phyloP scores from a whole-genome alignment of 768 basidiomycete genomes.

The Solioccasus polychromus region DNA sequence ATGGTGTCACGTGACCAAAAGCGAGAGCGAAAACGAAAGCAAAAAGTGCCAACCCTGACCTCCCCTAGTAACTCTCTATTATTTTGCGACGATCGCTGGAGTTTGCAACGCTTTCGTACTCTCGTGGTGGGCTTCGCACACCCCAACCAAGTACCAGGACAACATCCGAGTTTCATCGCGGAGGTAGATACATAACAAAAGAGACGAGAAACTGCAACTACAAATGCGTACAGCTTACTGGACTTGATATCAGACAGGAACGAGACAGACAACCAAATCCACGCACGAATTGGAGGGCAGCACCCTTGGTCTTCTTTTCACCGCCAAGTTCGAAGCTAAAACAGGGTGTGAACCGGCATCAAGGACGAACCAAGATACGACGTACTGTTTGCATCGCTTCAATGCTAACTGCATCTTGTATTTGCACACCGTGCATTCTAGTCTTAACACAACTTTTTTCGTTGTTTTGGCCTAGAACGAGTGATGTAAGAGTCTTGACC shows the following conservation, averaged over 20 bases:
- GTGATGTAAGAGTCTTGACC: not conserved
- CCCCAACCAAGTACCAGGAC: too few relatives aligned
- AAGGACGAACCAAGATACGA: conserved; percentile 13
- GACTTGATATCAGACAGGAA: conserved; percentile 1
- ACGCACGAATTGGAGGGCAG: conserved; percentile 91
- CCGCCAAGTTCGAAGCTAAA: conserved; percentile 96
- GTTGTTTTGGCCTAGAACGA: conserved; percentile 86
- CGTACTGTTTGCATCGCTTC: conserved; percentile 99
- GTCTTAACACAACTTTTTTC: conserved; percentile 97
- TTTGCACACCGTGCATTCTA: conserved; percentile 98
- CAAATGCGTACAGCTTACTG: conserved; percentile 22
- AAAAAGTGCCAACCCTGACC: too few relatives aligned
- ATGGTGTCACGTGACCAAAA: too few relatives aligned
- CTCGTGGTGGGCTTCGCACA: too few relatives aligned
- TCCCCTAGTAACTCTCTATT: too few relatives aligned
- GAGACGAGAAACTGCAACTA: conserved; percentile 12
- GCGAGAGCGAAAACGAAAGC: too few relatives aligned
- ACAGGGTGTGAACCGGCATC: not conserved
- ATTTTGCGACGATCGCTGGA: too few relatives aligned
- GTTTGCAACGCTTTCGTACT: too few relatives aligned
- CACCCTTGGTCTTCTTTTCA: conserved; percentile 99
- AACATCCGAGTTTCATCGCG: too few relatives aligned
- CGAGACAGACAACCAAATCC: not conserved
- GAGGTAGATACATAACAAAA: conserved; percentile 25
- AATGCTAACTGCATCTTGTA: conserved; percentile 95